Conservation (phyloP, 768 basidiomycete genomes). For the Galerina sulciceps region DNA sequence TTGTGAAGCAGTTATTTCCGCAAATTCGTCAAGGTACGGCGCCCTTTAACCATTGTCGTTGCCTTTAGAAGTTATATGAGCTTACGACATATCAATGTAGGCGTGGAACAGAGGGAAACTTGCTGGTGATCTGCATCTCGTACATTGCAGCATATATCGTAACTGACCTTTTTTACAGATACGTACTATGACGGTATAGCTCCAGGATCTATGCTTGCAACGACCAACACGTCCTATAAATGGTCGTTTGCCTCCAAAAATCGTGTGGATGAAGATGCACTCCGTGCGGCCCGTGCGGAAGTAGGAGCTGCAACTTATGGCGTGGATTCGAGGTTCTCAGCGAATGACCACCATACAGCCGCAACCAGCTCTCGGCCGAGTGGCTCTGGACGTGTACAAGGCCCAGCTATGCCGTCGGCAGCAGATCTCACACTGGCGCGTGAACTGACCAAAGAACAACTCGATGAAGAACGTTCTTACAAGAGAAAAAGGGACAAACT, state of each 20-base stretch:
- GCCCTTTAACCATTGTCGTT: neutral
- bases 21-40: slow-evolving; percentile 84
- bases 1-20: slow-evolving; percentile 74
- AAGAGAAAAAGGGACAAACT: slow-evolving; percentile 71
- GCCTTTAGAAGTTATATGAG: slow-evolving; percentile 4
- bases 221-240: slow-evolving; percentile 80
- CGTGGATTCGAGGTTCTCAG: slow-evolving; percentile 22
- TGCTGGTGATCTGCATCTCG: slow-evolving; percentile 44
- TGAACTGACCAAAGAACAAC: slow-evolving; percentile 60
- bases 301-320: slow-evolving; percentile 56
- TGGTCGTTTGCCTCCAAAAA: slow-evolving; percentile 85
- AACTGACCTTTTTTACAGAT: slow-evolving; percentile 12
- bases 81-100: slow-evolving; percentile 32
- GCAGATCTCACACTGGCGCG: slow-evolving; percentile 72
- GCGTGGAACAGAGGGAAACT: slow-evolving; percentile 86
- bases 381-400: slow-evolving; percentile 51
- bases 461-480: slow-evolving; percentile 52
- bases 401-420: slow-evolving; percentile 71
- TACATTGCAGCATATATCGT: neutral
- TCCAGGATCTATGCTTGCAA: slow-evolving; percentile 56
- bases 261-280: slow-evolving; percentile 58
- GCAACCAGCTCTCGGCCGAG: slow-evolving; percentile 15
- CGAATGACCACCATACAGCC: slow-evolving; percentile 27
- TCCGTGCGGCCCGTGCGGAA: slow-evolving; percentile 62
- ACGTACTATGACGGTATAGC: slow-evolving; percentile 60